These are phyloP conservation scores for Solanum hybrid DNA, from an alignment of 305 asterid species.

Conservation along the genomic window DNA sequence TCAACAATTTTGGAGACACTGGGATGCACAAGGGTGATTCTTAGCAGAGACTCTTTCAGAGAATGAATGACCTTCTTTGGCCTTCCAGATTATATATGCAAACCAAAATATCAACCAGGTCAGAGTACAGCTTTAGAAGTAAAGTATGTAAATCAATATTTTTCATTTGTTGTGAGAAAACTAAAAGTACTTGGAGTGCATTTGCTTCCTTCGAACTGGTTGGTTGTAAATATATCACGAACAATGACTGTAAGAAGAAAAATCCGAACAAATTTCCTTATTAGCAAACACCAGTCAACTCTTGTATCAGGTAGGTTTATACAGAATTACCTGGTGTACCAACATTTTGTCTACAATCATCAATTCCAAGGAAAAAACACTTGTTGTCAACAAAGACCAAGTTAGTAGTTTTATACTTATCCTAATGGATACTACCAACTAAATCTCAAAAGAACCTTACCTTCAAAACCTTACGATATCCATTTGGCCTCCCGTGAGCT, in stretches of 20 bases:
- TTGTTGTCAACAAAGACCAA: conserved; percentile 20
- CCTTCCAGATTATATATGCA: too few species aligned
- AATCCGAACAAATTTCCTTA: neutral
- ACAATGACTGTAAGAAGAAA: neutral
- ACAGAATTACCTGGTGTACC: neutral
- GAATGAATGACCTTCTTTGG: too few species aligned
- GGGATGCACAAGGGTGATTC: too few species aligned
- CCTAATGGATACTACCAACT: neutral
- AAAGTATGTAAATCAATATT: too few species aligned
- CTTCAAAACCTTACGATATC: conserved; percentile 73
- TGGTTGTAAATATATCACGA: neutral
- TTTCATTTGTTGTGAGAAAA: too few species aligned
- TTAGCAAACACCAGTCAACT: neutral
- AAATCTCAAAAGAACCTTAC: conserved; percentile 21
- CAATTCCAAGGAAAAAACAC: conserved; percentile 69
- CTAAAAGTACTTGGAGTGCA: too few species aligned
- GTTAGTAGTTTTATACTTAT: neutral
- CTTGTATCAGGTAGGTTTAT: neutral
- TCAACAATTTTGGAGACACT: too few species aligned
- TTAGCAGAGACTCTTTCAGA: too few species aligned
- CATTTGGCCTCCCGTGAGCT: conserved; percentile 80
- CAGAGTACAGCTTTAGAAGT: too few species aligned
- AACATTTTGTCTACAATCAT: conserved; percentile 24
- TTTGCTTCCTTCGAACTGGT: too few species aligned
- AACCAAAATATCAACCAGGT: too few species aligned